These are phyloP conservation scores for Gnomoniopsis sp. DNA, from an alignment of 2,329 filamentous ascomycete species.

Conservation along the genomic window DNA sequence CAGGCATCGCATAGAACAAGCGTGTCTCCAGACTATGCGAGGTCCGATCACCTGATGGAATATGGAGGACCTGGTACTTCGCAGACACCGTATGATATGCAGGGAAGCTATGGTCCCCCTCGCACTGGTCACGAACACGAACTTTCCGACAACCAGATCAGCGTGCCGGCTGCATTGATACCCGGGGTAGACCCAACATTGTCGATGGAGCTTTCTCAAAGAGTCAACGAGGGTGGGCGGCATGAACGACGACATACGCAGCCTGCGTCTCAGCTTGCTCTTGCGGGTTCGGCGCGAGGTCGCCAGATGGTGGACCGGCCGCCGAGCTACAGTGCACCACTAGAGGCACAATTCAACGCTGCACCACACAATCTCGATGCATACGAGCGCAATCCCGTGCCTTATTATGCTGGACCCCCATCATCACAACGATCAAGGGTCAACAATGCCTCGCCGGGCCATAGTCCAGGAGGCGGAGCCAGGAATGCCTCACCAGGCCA, in stretches of 20 bases:
- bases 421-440: constrained; percentile 33
- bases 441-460: constrained; percentile 34
- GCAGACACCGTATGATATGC: constrained; percentile 23
- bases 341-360: constrained; percentile 26
- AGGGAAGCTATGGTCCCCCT: constrained; percentile 30
- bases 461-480: constrained; percentile 29
- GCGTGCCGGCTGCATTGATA: constrained; percentile 54
- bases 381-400: constrained; percentile 41
- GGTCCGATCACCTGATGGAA: constrained; percentile 18
- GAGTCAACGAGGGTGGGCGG: constrained; percentile 53
- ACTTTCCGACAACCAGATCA: constrained; percentile 28
- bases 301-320: constrained; percentile 33
- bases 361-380: constrained; percentile 25
- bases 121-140: constrained; percentile 27
- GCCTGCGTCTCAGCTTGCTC: constrained; percentile 22
- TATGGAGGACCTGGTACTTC: neutral
- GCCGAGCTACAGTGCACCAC: constrained; percentile 20
- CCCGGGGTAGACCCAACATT: constrained; percentile 57
- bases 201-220: constrained; percentile 54
- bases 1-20: constrained; percentile 25
- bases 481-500: constrained; percentile 12
- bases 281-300: constrained; percentile 40
- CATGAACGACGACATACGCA: constrained; percentile 44
- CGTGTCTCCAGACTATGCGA: constrained; percentile 26
- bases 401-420: constrained; percentile 34